Percentiles rank a stretch among this genome's conserved stretches.
Evolutionary conservation across 2,329 filamentous ascomycete genomes (phyloP).

Genomic region (Rhexocercosporidium sp.): DNA sequence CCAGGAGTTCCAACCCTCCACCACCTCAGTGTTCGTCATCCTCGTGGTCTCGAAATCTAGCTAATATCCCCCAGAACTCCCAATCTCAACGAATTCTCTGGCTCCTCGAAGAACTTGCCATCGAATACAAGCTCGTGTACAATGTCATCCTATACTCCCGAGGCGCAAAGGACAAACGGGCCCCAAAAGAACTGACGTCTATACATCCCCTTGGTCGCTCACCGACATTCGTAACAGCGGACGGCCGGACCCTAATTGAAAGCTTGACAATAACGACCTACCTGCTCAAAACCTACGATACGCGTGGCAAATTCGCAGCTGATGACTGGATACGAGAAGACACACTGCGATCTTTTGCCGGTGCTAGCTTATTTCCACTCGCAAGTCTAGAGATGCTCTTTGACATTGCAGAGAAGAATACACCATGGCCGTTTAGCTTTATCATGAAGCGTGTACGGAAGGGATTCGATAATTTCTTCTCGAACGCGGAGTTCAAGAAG

Average conservation of each 20-base stretch:
- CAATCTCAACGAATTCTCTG: conserved; percentile 72
- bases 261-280: conserved; percentile 41
- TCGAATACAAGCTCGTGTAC: conserved; percentile 80
- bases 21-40: conserved; percentile 35
- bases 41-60: not conserved
- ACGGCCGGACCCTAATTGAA: conserved; percentile 40
- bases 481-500: conserved; percentile 33
- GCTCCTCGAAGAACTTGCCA: conserved; percentile 70
- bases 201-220: conserved; percentile 86
- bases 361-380: conserved; percentile 34
- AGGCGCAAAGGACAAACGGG: conserved; percentile 60
- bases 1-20: conserved; percentile 35
- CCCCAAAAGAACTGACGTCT: conserved; percentile 71
- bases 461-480: conserved; percentile 28
- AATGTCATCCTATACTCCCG: conserved; percentile 71
- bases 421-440: conserved; percentile 37
- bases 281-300: conserved; percentile 43
- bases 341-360: conserved; percentile 38
- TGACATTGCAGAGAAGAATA: conserved; percentile 30
- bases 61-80: conserved; percentile 57
- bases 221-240: conserved; percentile 63
- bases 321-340: conserved; percentile 42
- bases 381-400: conserved; percentile 38
- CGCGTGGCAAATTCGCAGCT: conserved; percentile 34
- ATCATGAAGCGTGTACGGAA: conserved; percentile 28